These are phyloP conservation scores for Penicillium tannophilum DNA, from an alignment of 495 filamentous ascomycete genomes.

Conservation along the genomic window DNA sequence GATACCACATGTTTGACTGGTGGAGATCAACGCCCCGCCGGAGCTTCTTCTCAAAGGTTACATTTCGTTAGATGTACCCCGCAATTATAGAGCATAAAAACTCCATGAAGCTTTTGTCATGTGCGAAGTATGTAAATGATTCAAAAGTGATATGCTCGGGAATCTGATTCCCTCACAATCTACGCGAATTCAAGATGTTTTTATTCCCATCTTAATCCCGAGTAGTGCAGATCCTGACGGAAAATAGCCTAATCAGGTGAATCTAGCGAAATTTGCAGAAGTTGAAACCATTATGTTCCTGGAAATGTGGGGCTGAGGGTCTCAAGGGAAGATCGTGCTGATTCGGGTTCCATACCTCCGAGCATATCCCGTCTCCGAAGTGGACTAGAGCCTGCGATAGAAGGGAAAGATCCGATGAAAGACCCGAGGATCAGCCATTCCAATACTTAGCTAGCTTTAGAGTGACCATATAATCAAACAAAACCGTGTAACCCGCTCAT, in stretches of 20 bases:
- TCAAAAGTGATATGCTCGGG: background rate
- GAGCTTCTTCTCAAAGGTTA: background rate
- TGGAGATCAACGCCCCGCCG: constrained; percentile 1
- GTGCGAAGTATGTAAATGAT: background rate
- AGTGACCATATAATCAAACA: background rate
- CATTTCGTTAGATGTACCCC: background rate
- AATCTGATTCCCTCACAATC: background rate
- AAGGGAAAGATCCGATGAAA: too few species aligned
- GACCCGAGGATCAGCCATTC: too few species aligned
- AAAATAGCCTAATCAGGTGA: background rate
- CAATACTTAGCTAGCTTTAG: too few species aligned
- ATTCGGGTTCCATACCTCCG: background rate
- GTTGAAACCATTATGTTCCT: background rate
- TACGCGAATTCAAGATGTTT: background rate
- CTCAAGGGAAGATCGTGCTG: background rate
- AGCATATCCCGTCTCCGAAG: background rate
- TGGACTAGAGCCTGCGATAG: background rate
- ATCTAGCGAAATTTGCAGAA: background rate
- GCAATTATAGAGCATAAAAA: background rate
- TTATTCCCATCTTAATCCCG: background rate
- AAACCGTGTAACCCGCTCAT: background rate
- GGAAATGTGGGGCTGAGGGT: background rate
- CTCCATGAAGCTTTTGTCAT: background rate
- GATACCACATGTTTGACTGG: background rate
- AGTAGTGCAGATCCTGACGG: background rate